Evolutionary conservation across 306 rosid species (phyloP).

Genomic region (Potentilla sterilis): DNA sequence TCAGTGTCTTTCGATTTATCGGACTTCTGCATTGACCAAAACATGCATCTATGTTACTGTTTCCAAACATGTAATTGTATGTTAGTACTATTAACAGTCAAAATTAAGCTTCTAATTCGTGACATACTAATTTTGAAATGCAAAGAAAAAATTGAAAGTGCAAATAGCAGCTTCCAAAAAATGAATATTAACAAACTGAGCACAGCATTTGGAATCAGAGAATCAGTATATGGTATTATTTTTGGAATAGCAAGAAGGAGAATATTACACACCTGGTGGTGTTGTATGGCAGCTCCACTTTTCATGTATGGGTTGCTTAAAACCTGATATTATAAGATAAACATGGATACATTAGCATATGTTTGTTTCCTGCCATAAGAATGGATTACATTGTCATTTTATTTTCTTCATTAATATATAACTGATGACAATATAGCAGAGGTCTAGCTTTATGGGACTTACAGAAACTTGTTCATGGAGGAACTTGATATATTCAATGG

Average conservation of each 20-base stretch:
- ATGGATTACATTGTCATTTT: conserved; percentile 9
- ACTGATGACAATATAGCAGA: conserved; percentile 8
- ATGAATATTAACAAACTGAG: neutral
- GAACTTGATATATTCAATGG: conserved; percentile 91
- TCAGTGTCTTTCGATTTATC: conserved; percentile 73
- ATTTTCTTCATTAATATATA: neutral
- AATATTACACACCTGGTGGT: conserved; percentile 61
- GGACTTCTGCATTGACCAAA: conserved; percentile 42
- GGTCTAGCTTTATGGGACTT: conserved; percentile 42
- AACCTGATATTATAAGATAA: conserved; percentile 40
- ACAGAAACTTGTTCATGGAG: conserved; percentile 93
- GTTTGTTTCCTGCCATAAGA: neutral
- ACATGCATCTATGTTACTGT: neutral
- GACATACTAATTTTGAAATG: neutral
- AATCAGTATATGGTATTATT: neutral
- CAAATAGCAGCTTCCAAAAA: neutral
- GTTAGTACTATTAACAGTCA: neutral
- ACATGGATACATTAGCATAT: conserved; percentile 3
- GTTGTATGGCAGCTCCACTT: conserved; percentile 77
- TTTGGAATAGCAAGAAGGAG: neutral
- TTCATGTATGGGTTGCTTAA: conserved; percentile 93
- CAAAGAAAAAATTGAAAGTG: neutral
- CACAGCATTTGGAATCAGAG: neutral
- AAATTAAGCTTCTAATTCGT: neutral
- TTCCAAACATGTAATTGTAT: neutral